Conservation (phyloP, 768 basidiomycete species). For the Paxillus involutus region DNA sequence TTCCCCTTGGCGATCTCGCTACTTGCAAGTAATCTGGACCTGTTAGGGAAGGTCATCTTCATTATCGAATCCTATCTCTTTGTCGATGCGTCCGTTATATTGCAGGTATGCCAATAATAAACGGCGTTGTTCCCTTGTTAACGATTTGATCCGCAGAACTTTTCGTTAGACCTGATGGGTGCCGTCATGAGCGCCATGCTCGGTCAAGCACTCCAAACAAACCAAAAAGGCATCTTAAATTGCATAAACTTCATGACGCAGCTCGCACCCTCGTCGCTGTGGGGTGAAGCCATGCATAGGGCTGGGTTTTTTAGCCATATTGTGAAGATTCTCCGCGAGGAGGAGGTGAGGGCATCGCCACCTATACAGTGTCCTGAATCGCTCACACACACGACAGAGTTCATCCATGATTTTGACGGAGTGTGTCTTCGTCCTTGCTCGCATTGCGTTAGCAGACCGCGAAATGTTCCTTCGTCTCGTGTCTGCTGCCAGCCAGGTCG, state of each 20-base stretch:
- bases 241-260: constrained; percentile 62
- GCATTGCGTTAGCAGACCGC: constrained; percentile 66
- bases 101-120: constrained; percentile 51
- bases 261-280: constrained; percentile 56
- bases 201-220: constrained; percentile 47
- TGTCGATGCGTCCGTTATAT: constrained; percentile 59
- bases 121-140: not conserved
- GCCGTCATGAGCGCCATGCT: constrained; percentile 54
- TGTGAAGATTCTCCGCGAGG: constrained; percentile 58
- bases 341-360: constrained; percentile 50
- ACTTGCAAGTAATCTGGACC: constrained; percentile 67
- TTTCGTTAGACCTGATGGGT: constrained; percentile 55
- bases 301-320: constrained; percentile 72
- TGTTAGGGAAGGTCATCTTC: constrained; percentile 63
- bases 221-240: constrained; percentile 64
- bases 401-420: constrained; percentile 52
- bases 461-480: constrained; percentile 73
- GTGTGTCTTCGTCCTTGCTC: constrained; percentile 70
- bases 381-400: constrained; percentile 23
- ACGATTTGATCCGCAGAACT: constrained; percentile 38
- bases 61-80: constrained; percentile 80
- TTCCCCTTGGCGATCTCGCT: constrained; percentile 63
- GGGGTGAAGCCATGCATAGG: constrained; percentile 72
- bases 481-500: constrained; percentile 52
- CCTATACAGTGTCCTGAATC: not conserved